phyloP scores from a whole-genome alignment of 306 rosid species.

The Acacia acuminata region DNA sequence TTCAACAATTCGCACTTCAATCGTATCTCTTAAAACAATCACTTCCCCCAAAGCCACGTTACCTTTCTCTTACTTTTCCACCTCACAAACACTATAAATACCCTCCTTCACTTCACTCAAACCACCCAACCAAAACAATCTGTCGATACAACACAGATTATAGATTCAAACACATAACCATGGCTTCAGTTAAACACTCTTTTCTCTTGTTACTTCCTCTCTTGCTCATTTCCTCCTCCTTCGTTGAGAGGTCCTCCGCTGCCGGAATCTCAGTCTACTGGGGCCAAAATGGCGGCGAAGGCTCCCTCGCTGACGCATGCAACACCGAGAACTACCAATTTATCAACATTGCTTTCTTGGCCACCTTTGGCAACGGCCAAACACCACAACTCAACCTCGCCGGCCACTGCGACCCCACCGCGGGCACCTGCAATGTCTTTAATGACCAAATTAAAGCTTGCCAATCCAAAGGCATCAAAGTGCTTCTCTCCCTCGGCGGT shows the following conservation, averaged over 20 bases:
- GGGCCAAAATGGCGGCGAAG: neutral
- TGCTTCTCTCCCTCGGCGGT: neutral
- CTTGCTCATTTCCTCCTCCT: neutral
- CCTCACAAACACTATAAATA: neutral
- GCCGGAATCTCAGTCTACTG: neutral
- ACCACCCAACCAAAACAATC: neutral
- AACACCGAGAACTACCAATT: too few species aligned
- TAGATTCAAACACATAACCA: neutral
- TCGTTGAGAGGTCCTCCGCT: neutral
- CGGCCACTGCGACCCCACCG: neutral
- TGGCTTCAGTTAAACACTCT: neutral
- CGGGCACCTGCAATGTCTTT: neutral
- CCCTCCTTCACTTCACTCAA: neutral
- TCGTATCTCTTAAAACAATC: neutral
- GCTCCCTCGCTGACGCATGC: too few species aligned
- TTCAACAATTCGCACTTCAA: neutral
- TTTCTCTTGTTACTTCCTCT: neutral
- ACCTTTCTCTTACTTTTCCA: neutral
- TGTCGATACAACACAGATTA: neutral
- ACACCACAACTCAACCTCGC: too few species aligned
- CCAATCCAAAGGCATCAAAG: neutral
- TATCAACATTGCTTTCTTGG: too few species aligned
- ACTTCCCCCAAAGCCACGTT: neutral
- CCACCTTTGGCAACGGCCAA: too few species aligned
- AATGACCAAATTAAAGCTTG: too few species aligned